These are phyloP conservation scores for Aspergillus viridinutans DNA, from an alignment of 2,329 filamentous ascomycete species.

Conservation along the genomic window DNA sequence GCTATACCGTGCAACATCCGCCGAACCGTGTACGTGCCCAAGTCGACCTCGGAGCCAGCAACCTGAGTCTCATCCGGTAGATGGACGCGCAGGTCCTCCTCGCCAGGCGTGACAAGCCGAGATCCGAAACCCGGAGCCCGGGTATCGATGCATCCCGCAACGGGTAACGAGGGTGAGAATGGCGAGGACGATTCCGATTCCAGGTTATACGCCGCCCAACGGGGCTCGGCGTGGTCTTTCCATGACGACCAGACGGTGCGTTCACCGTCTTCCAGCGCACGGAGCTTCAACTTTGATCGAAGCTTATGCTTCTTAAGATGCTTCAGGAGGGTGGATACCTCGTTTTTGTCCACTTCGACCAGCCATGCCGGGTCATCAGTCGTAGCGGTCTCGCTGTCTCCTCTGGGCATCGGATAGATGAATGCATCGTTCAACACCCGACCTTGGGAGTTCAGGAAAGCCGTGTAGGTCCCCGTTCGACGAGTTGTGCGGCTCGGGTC, in stretches of 20 bases:
- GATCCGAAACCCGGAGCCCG: conserved; percentile 40
- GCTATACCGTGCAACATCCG: conserved; percentile 76
- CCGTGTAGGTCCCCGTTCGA: conserved; percentile 65
- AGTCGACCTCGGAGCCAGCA: conserved; percentile 46
- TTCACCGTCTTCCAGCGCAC: conserved; percentile 62
- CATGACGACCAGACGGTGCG: conserved; percentile 69
- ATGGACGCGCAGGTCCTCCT: conserved; percentile 30
- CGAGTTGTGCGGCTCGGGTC: conserved; percentile 34
- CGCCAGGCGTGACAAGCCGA: conserved; percentile 34
- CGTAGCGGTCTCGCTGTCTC: conserved; percentile 15
- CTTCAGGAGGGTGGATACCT: conserved; percentile 59
- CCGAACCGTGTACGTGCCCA: conserved; percentile 66
- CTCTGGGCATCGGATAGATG: conserved; percentile 63
- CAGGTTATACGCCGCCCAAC: conserved; percentile 38
- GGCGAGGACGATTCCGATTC: conserved; percentile 30
- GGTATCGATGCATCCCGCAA: conserved; percentile 36
- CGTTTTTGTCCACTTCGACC: conserved; percentile 73
- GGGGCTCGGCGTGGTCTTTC: conserved; percentile 49
- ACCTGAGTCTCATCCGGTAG: conserved; percentile 32
- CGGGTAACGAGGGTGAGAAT: conserved; percentile 22
- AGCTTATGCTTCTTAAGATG: conserved; percentile 85
- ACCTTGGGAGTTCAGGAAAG: conserved; percentile 81
- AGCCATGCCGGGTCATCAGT: conserved; percentile 53
- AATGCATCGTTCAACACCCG: conserved; percentile 86
- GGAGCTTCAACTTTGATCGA: conserved; percentile 69